A percentile compares a stretch with the other conserved stretches of the same genome.
phyloP scores from a whole-genome alignment of 306 rosid species.

The Rosa multiflora region DNA sequence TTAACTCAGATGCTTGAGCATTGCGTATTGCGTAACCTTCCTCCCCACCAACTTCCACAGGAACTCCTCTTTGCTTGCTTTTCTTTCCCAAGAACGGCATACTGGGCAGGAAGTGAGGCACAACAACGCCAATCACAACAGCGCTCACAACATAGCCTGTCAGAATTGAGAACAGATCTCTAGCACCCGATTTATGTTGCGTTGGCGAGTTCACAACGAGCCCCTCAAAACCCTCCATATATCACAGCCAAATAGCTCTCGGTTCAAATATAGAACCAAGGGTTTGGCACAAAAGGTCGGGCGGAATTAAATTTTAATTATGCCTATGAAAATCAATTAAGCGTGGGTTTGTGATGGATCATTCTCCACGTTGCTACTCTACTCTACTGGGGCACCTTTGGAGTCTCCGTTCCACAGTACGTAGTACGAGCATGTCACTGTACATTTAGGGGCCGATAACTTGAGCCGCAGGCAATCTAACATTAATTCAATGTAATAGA shows the following conservation, averaged over 20 bases:
- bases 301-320: too few species aligned
- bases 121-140: conserved; percentile 44
- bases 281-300: too few species aligned
- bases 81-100: conserved; percentile 49
- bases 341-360: too few species aligned
- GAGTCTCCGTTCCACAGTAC: background rate
- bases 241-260: background rate
- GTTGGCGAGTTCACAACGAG: background rate
- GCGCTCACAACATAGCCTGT: conserved; percentile 55
- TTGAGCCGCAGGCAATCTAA: too few species aligned
- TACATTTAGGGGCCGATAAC: too few species aligned
- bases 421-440: too few species aligned
- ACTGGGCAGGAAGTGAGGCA: conserved; percentile 45
- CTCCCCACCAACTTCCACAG: conserved; percentile 63
- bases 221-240: background rate
- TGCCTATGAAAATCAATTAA: too few species aligned
- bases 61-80: conserved; percentile 76
- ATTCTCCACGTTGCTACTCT: too few species aligned
- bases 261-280: background rate
- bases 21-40: conserved; percentile 68
- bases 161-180: conserved; percentile 36
- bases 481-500: background rate
- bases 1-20: conserved; percentile 51
- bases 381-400: too few species aligned
- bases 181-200: background rate